These are phyloP conservation scores for Aspergillus sparsus DNA, from an alignment of 495 filamentous ascomycete species.

Conservation along the genomic window DNA sequence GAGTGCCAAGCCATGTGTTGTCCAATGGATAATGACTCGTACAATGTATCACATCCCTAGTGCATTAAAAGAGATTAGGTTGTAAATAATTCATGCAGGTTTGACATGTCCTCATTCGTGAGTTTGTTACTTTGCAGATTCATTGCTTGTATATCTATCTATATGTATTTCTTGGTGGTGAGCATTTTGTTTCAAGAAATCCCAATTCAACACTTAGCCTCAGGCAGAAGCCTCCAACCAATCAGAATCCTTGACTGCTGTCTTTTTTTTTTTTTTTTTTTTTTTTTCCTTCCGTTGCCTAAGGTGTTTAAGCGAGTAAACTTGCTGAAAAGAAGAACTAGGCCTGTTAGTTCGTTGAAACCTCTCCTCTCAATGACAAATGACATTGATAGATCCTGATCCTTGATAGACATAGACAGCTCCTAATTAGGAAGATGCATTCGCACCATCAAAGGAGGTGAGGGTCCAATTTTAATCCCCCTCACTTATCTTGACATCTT, in stretches of 20 bases:
- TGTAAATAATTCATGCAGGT: neutral
- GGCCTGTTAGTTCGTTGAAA: neutral
- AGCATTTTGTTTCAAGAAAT: neutral
- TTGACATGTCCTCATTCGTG: neutral
- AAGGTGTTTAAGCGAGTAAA: neutral
- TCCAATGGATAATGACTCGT: too few relatives aligned
- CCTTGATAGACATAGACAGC: neutral
- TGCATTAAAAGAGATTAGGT: too few relatives aligned
- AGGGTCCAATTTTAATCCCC: neutral
- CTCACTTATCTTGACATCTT: neutral
- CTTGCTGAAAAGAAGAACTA: too few relatives aligned
- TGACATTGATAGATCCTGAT: too few relatives aligned
- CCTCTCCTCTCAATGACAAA: neutral
- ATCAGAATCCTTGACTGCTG: slow-evolving; percentile 2
- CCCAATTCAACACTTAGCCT: neutral
- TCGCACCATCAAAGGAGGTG: neutral
- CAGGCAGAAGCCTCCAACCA: neutral
- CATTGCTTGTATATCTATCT: neutral
- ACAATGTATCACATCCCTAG: too few relatives aligned
- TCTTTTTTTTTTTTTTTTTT: neutral
- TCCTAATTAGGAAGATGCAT: neutral
- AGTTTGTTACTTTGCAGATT: too few relatives aligned
- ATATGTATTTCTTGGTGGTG: neutral
- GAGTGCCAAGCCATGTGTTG: neutral
- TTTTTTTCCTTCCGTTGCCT: neutral